Evolutionary conservation across 345 rosid species (phyloP), one percentile per base, ranked within the genome.

Genomic region (Citrus inodora): DNA sequence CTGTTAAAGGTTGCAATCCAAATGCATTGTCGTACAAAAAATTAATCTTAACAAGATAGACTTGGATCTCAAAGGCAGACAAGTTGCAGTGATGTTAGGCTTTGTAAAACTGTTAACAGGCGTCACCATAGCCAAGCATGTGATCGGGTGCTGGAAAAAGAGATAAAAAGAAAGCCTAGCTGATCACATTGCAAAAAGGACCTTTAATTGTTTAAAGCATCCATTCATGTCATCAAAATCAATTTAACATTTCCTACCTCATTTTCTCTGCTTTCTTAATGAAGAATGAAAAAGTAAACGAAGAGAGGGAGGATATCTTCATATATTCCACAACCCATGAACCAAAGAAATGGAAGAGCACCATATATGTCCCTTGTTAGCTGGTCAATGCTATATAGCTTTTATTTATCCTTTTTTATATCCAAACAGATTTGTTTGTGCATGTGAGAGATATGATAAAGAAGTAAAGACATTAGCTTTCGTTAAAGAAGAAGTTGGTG

Each of bases 391-490:
- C 35, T 59, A n/a, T 21, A 5, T 4, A 5, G 32, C 42, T 42
- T n/a, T 17, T 24, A 21, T 59, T 53, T 72, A 33, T 37, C 22
- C 16, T 71, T 22, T 9, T 56, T 61, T 32, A 73, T 48, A 67
- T 70, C 81, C 61, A 73, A 69, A 69, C 68, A 59, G 73, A 67
- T 77, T 66, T 67, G 42, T 59, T 28, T 61, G 33, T 46, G 69
- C 70, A 64, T 21, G 69, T n/a, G 72, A 70, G 62, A 64, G 70
- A 78, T 55, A 13, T 30, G 21, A 60, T 19, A 73, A 78, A 78
- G 83, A 60, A 58, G 62, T 28, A 83, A 83, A 83, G 85, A 62
- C 19, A 55, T 21, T 78, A 51, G 72, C 83, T 83, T 87, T 87
- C 71, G 82, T 67, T 74, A 83, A 81, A 82, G 82, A 68, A 33